Evolutionary conservation across 139 green algal genomes (phyloP), one percentile per base, ranked within the genome.

Genomic region (Bryopsis sp.): DNA sequence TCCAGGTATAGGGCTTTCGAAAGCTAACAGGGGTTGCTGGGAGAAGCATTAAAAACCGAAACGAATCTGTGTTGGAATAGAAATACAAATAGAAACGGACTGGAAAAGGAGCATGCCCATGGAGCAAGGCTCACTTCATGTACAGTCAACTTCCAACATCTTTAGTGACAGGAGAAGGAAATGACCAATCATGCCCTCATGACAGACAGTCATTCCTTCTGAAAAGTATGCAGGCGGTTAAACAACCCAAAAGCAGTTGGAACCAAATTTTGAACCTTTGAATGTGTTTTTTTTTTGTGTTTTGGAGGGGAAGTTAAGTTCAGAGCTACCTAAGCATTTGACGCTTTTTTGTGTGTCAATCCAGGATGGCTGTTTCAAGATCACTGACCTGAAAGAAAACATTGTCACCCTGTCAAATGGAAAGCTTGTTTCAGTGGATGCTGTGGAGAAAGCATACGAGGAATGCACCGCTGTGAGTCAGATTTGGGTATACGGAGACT

Each of bases 301-400:
- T 19, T 61, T 29, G 50, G 31, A 82, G 93, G 93, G 39, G 93
- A 98, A 78, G 88, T 98, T 28, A 93, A 80, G 2, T 77, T 89
- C 66, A 78, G 96, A 47, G 84, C 78, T 8, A 65, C 79, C n/a
- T n/a, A n/a, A n/a, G n/a, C n/a, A n/a, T n/a, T n/a, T n/a, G n/a
- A n/a, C n/a, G n/a, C n/a, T n/a, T n/a, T n/a, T n/a, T n/a, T n/a
- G n/a, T n/a, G n/a, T n/a, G n/a, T n/a, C n/a, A n/a, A n/a, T n/a
- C n/a, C n/a, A n/a, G 1, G 48, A 76, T 3, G 91, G 92, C 15
- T 79, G 77, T 1, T 1, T 73, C 24, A 73, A 64, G 67, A 64
- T 73, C 39, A 34, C 70, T 28, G 67, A 73, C 47, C 39, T 39
- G 35, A 63, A 39, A 28, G 70, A 73, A 36, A 64, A 63, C 47